Conservation (phyloP, 2,329 filamentous ascomycete genomes). For the Calycina herbarum region DNA sequence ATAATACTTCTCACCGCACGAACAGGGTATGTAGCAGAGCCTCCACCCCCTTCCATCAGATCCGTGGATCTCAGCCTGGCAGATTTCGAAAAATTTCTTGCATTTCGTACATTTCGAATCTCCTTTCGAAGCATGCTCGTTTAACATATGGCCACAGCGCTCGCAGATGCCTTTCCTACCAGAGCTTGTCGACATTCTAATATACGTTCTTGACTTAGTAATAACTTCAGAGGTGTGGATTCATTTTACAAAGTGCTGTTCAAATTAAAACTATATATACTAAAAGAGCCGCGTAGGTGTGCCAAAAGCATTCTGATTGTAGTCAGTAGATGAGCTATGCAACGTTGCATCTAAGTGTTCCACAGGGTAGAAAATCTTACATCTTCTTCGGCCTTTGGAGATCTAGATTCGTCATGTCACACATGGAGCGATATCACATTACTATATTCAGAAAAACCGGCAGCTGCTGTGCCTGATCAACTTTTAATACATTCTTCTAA, state of each 20-base stretch:
- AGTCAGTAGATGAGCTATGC: constrained; percentile 1
- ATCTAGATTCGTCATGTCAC: neutral
- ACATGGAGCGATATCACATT: neutral
- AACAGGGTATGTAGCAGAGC: constrained; percentile 8
- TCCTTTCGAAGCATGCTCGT: constrained; percentile 7
- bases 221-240: constrained; percentile 6
- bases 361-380: too few relatives aligned
- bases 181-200: constrained; percentile 9
- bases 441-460: neutral
- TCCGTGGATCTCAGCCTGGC: constrained; percentile 5
- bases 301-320: neutral
- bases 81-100: constrained; percentile 7
- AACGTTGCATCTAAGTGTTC: neutral
- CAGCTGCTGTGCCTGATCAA: neutral
- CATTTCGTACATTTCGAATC: constrained; percentile 7
- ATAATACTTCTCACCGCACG: constrained; percentile 7
- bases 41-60: constrained; percentile 1
- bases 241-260: constrained; percentile 7
- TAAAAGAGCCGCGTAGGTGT: neutral
- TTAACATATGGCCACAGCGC: constrained; percentile 4
- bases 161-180: constrained; percentile 5
- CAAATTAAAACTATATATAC: constrained; percentile 1
- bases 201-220: neutral
- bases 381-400: too few relatives aligned
- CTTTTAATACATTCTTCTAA: neutral